phyloP scores from a whole-genome alignment of 139 green algal genomes.

The Chlorella sp. region DNA sequence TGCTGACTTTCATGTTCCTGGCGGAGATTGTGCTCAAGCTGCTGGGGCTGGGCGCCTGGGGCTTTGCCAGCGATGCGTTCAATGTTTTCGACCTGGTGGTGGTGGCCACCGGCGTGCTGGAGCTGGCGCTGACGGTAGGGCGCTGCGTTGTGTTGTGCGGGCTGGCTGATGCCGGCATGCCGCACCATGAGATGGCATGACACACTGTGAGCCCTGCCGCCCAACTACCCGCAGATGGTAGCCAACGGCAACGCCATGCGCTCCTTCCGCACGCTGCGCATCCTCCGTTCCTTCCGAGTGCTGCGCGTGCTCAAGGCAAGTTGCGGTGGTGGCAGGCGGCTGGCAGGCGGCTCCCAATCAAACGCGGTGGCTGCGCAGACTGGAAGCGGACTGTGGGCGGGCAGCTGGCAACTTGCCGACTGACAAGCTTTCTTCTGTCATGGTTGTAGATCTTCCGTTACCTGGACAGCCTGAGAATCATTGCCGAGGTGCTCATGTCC shows the following conservation, averaged over 20 bases:
- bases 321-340: background rate
- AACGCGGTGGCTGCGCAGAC: background rate
- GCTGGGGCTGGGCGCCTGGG: slow-evolving; percentile 60
- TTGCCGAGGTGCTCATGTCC: slow-evolving; percentile 72
- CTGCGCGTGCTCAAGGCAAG: slow-evolving; percentile 77
- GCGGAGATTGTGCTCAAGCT: slow-evolving; percentile 74
- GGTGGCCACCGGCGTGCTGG: slow-evolving; percentile 51
- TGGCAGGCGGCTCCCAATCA: background rate
- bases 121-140: slow-evolving; percentile 46
- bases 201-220: no score
- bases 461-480: slow-evolving; percentile 71
- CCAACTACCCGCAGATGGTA: background rate
- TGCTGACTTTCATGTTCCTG: slow-evolving; percentile 74
- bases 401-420: no score
- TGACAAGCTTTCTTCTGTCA: no score
- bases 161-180: no score
- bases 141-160: background rate
- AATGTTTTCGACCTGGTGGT: slow-evolving; percentile 82
- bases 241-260: slow-evolving; percentile 17
- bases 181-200: no score
- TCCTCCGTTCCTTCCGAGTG: slow-evolving; percentile 74
- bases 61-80: slow-evolving; percentile 70
- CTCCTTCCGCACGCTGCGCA: slow-evolving; percentile 44
- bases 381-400: background rate
- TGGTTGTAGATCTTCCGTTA: slow-evolving; percentile 53